A percentile compares a stretch with the other conserved stretches of the same genome.
Conservation (phyloP, 768 basidiomycete genomes). For the Termitomyces sp. region DNA sequence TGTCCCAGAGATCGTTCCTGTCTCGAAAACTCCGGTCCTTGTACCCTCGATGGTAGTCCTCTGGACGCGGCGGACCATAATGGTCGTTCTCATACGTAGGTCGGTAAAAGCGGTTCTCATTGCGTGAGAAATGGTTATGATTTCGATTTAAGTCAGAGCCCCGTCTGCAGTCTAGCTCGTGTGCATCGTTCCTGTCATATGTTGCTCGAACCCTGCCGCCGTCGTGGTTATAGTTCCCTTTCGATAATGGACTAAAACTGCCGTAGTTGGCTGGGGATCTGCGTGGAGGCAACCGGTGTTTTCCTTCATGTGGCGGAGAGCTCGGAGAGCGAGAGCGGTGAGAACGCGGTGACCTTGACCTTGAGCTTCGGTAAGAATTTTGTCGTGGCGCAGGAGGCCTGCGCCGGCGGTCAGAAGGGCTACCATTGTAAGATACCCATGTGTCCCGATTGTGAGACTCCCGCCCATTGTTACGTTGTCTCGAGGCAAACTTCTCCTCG, state of each 20-base stretch:
- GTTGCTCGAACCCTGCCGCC: slow-evolving; percentile 32
- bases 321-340: slow-evolving; percentile 33
- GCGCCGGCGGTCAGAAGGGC: slow-evolving; percentile 19
- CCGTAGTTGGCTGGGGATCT: slow-evolving; percentile 27
- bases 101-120: slow-evolving; percentile 26
- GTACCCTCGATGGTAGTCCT: slow-evolving; percentile 9
- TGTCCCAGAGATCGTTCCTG: background rate
- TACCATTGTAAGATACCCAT: slow-evolving; percentile 39
- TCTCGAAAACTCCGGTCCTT: slow-evolving; percentile 5
- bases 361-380: slow-evolving; percentile 22
- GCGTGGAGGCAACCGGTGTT: slow-evolving; percentile 37
- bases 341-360: slow-evolving; percentile 24
- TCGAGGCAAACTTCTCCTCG: slow-evolving; percentile 30
- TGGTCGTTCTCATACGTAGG: slow-evolving; percentile 15
- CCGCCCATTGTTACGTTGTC: slow-evolving; percentile 33
- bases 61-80: slow-evolving; percentile 31
- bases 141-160: slow-evolving; percentile 23
- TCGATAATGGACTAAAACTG: slow-evolving; percentile 35
- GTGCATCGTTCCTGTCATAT: slow-evolving; percentile 25
- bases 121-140: background rate
- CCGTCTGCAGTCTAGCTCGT: slow-evolving; percentile 25
- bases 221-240: slow-evolving; percentile 31
- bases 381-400: slow-evolving; percentile 20
- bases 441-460: slow-evolving; percentile 16
- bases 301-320: slow-evolving; percentile 34